A percentile compares a stretch with the other conserved stretches of the same genome.
These are phyloP conservation scores for Leccinum imitatum DNA, from an alignment of 768 basidiomycete genomes.

Conservation along the genomic window DNA sequence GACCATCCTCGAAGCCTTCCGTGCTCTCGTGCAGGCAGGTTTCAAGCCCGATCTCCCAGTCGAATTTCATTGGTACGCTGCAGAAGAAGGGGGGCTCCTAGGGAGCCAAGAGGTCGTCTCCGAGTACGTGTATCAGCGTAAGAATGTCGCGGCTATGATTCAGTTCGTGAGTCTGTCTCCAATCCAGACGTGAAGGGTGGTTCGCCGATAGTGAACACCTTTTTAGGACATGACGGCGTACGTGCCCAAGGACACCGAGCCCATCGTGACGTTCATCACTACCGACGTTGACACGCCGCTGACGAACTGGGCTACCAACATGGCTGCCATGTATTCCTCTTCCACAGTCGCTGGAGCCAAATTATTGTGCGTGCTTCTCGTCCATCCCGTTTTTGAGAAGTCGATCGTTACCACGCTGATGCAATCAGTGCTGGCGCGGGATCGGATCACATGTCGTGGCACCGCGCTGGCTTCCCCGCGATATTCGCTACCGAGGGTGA, in stretches of 20 bases:
- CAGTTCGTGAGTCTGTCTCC: conserved; percentile 40
- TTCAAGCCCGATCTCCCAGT: conserved; percentile 65
- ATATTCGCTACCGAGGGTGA: conserved; percentile 46
- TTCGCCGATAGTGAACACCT: background rate
- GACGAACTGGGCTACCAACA: conserved; percentile 36
- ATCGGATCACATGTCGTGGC: conserved; percentile 46
- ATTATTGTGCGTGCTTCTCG: conserved; percentile 30
- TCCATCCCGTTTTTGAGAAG: background rate
- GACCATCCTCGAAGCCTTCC: conserved; percentile 77
- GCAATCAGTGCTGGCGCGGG: background rate
- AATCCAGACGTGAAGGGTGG: background rate
- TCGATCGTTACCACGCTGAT: background rate
- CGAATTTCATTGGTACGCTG: conserved; percentile 87
- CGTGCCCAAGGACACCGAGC: conserved; percentile 5
- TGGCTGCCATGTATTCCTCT: conserved; percentile 33
- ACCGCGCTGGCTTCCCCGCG: conserved; percentile 41
- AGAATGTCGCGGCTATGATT: conserved; percentile 50
- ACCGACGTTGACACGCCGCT: conserved; percentile 44
- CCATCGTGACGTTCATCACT: conserved; percentile 31
- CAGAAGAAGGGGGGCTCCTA: conserved; percentile 47
- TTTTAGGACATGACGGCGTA: conserved; percentile 39
- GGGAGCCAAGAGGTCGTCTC: conserved; percentile 50
- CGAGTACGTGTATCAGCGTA: conserved; percentile 44
- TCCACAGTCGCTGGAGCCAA: conserved; percentile 20
- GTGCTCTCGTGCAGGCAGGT: conserved; percentile 65